Evolutionary conservation across 2,329 filamentous ascomycete genomes (phyloP).

Genomic region (Diaporthe citri): DNA sequence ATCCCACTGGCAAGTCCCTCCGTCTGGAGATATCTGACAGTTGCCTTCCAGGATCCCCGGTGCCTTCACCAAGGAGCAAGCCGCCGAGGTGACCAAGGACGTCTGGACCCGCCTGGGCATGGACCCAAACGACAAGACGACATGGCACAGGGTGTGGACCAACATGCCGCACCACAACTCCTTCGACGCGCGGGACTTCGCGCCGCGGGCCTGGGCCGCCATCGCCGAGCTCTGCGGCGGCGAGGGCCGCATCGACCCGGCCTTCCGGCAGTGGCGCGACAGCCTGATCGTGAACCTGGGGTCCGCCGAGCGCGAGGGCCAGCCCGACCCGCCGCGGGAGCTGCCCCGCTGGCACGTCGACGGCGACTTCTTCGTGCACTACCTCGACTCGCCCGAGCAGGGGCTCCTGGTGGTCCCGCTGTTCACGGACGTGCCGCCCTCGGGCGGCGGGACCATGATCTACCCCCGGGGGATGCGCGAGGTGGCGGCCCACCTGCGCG

Average conservation of each 20-base stretch:
- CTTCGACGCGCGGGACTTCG: constrained; percentile 67
- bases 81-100: constrained; percentile 51
- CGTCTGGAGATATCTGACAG: constrained; percentile 42
- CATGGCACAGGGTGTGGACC: constrained; percentile 72
- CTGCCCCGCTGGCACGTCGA: constrained; percentile 76
- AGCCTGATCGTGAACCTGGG: constrained; percentile 79
- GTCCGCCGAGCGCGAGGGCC: constrained; percentile 63
- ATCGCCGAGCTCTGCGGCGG: constrained; percentile 77
- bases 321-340: constrained; percentile 62
- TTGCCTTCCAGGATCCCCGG: constrained; percentile 45
- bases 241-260: constrained; percentile 63
- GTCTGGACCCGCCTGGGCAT: constrained; percentile 77
- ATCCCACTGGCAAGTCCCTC: background rate
- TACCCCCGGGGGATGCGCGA: constrained; percentile 70
- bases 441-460: constrained; percentile 75
- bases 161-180: constrained; percentile 74
- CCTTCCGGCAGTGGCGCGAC: constrained; percentile 72
- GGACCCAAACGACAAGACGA: constrained; percentile 72
- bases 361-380: constrained; percentile 80
- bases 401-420: constrained; percentile 76
- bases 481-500: constrained; percentile 69
- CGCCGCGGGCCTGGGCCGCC: constrained; percentile 75
- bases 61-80: constrained; percentile 55
- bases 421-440: constrained; percentile 71
- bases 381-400: constrained; percentile 78